phyloP scores from a whole-genome alignment of 2,329 filamentous ascomycete genomes.

The Lithohypha guttulata region DNA sequence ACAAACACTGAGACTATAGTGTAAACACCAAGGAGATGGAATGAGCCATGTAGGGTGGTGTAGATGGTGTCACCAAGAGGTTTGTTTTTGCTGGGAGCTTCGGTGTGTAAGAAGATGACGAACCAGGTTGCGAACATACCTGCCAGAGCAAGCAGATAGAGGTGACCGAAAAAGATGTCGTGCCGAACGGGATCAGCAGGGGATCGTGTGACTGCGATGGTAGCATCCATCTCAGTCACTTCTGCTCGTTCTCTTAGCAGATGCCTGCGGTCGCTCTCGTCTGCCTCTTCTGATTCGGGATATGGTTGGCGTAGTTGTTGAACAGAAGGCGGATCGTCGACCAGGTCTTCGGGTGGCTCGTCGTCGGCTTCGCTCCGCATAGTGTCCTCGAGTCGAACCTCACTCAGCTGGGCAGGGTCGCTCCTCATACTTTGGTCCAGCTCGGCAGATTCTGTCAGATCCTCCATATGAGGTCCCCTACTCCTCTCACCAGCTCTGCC shows the following conservation, averaged over 20 bases:
- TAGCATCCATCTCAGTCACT: slow-evolving; percentile 23
- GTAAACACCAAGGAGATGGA: slow-evolving; percentile 80
- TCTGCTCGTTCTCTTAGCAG: slow-evolving; percentile 35
- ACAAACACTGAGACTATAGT: slow-evolving; percentile 83
- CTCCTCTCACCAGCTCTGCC: slow-evolving; percentile 33
- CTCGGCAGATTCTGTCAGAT: slow-evolving; percentile 26
- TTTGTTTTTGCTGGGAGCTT: slow-evolving; percentile 54
- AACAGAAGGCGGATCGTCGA: slow-evolving; percentile 46
- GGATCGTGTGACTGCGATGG: slow-evolving; percentile 39
- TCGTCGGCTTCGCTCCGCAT: slow-evolving; percentile 35
- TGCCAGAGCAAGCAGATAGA: slow-evolving; percentile 76
- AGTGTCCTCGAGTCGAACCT: slow-evolving; percentile 69
- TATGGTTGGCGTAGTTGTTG: slow-evolving; percentile 45
- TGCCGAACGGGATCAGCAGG: slow-evolving; percentile 65
- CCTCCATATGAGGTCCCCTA: slow-evolving; percentile 28
- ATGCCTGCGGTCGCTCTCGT: slow-evolving; percentile 36
- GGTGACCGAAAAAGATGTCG: slow-evolving; percentile 82
- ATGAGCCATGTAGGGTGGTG: slow-evolving; percentile 72
- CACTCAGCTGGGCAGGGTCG: slow-evolving; percentile 52
- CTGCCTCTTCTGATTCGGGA: slow-evolving; percentile 30
- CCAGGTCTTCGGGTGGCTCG: slow-evolving; percentile 31
- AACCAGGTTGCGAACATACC: slow-evolving; percentile 80
- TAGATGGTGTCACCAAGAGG: slow-evolving; percentile 91
- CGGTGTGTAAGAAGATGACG: slow-evolving; percentile 81
- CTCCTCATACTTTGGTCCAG: slow-evolving; percentile 24